Conservation (phyloP, 129 eudicot species). For the Flaveria trinervia region DNA sequence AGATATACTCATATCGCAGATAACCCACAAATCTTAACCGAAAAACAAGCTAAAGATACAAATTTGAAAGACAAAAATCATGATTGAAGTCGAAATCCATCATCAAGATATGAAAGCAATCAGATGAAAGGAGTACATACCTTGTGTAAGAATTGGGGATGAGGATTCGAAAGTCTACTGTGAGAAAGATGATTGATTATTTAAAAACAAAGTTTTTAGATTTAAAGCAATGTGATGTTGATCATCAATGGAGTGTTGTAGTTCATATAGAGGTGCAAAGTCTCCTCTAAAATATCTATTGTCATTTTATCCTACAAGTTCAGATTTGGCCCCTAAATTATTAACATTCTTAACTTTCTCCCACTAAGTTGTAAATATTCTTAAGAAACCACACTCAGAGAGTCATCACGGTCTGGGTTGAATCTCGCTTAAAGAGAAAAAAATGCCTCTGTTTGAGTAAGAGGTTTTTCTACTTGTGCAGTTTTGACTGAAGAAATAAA, state of each 20-base stretch:
- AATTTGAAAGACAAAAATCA: background rate
- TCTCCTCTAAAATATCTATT: no score
- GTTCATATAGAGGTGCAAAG: no score
- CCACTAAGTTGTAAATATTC: background rate
- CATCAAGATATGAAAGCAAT: background rate
- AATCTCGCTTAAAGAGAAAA: no score
- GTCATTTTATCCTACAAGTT: background rate
- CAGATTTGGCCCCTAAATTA: background rate
- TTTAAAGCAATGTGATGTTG: conserved; percentile 26
- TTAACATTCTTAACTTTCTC: background rate
- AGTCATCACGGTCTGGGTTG: no score
- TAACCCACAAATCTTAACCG: conserved; percentile 21
- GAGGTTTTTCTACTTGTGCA: no score
- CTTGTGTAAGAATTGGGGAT: conserved; percentile 24
- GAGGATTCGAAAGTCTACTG: conserved; percentile 10
- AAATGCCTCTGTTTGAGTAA: no score
- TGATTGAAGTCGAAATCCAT: background rate
- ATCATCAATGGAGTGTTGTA: background rate
- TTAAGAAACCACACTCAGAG: no score
- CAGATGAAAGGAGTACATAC: conserved; percentile 19
- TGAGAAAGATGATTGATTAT: conserved; percentile 15
- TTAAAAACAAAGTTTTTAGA: conserved; percentile 13
- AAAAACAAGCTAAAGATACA: conserved; percentile 19
- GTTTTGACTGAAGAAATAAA: no score
- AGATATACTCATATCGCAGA: background rate